Evolutionary conservation across 2,329 filamentous ascomycete species (phyloP).

Genomic region (Xylaria sp.): DNA sequence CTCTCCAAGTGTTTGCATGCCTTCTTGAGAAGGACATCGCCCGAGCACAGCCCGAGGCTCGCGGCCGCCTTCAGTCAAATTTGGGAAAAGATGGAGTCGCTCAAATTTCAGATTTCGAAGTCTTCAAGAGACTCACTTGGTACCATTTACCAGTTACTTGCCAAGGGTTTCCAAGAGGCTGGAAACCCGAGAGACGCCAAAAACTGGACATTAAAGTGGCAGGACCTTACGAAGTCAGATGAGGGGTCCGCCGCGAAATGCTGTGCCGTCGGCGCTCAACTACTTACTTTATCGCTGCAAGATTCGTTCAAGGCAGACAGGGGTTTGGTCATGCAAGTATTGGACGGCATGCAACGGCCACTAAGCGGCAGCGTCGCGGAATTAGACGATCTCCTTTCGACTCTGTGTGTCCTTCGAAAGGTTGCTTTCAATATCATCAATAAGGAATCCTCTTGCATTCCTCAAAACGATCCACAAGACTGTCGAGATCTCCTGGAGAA

Average conservation of each 20-base stretch:
- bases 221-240: constrained; percentile 44
- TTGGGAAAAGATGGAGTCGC: constrained; percentile 46
- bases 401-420: constrained; percentile 61
- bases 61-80: constrained; percentile 45
- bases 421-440: constrained; percentile 56
- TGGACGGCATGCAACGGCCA: constrained; percentile 61
- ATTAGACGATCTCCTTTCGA: constrained; percentile 65
- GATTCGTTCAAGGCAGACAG: constrained; percentile 49
- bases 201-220: constrained; percentile 59
- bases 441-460: constrained; percentile 22
- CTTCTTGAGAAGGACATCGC: constrained; percentile 59
- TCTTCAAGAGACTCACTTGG: constrained; percentile 52
- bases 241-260: constrained; percentile 55
- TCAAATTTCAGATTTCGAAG: constrained; percentile 43
- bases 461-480: constrained; percentile 17
- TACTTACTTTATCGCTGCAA: constrained; percentile 61
- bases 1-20: constrained; percentile 67
- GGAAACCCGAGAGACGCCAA: constrained; percentile 57
- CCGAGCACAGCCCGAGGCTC: constrained; percentile 48
- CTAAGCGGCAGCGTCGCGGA: constrained; percentile 64
- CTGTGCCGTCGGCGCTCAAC: constrained; percentile 60
- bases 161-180: constrained; percentile 54
- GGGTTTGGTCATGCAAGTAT: constrained; percentile 53
- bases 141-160: constrained; percentile 59
- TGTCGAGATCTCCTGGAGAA: constrained; percentile 54